Evolutionary conservation across 257 asterid species (phyloP).

Genomic region (Rauvolfia tetraphylla): DNA sequence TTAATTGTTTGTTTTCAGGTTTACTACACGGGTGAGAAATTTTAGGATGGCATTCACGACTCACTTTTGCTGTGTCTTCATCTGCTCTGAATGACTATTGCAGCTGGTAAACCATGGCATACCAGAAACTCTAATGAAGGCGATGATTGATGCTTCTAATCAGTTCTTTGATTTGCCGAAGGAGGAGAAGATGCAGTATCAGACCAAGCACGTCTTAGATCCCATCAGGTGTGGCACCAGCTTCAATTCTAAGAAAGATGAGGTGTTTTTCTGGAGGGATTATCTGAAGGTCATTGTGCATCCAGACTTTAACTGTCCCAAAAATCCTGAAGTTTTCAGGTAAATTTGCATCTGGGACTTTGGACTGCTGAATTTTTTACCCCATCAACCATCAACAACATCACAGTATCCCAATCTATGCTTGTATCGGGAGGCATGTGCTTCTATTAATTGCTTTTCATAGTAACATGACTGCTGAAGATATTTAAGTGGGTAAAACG

Average conservation of each 20-base stretch:
- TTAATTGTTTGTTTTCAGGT: not conserved
- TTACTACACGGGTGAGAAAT: not conserved
- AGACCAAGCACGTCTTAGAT: conserved; percentile 45
- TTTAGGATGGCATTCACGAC: not conserved
- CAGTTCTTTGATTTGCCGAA: conserved; percentile 61
- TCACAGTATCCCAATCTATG: not conserved
- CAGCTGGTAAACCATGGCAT: conserved; percentile 78
- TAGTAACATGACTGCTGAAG: not conserved
- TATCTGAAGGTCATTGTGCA: conserved; percentile 67
- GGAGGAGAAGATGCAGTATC: conserved; percentile 54
- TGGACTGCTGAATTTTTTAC: not conserved
- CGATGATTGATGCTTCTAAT: conserved; percentile 31
- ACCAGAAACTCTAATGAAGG: conserved; percentile 40
- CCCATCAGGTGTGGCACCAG: conserved; percentile 82
- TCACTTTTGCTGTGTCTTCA: no score
- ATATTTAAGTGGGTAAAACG: no score
- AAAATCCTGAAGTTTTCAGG: conserved; percentile 56
- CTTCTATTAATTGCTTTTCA: not conserved
- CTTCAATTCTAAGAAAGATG: conserved; percentile 53
- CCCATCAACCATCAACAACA: not conserved
- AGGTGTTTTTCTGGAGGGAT: conserved; percentile 63
- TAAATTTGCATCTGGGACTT: conserved; percentile 14
- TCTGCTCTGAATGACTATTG: not conserved
- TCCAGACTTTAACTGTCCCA: conserved; percentile 59
- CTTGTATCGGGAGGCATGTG: no score